A percentile compares a stretch with the other conserved stretches of the same genome.
Evolutionary conservation across 179 eudicot species (phyloP).

Genomic region (Beta lomatogona): DNA sequence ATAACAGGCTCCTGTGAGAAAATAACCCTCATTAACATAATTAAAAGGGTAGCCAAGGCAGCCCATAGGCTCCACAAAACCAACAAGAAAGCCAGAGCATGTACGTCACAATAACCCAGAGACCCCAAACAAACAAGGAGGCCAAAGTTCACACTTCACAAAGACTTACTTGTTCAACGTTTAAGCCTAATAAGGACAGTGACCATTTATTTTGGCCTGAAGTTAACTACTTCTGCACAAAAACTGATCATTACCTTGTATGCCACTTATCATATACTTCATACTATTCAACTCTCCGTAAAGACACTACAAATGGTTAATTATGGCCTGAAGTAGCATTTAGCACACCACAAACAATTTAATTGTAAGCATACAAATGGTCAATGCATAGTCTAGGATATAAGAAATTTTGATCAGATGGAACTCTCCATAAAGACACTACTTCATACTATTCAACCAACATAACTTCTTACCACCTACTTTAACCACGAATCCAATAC

Average conservation of each 20-base stretch:
- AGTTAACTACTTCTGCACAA: not conserved
- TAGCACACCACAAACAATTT: not conserved
- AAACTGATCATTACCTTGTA: not conserved
- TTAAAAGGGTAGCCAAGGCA: not conserved
- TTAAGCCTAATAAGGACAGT: not conserved
- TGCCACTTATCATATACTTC: not conserved
- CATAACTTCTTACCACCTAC: too few relatives aligned
- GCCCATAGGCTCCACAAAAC: not conserved
- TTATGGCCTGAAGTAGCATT: not conserved
- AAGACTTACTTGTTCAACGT: too few relatives aligned
- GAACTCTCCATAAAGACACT: too few relatives aligned
- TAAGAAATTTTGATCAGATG: too few relatives aligned
- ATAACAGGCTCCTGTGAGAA: conserved; percentile 90
- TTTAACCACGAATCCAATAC: too few relatives aligned
- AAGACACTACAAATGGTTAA: too few relatives aligned
- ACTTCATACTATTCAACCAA: too few relatives aligned
- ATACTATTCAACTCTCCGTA: too few relatives aligned
- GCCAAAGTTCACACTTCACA: not conserved
- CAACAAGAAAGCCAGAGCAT: not conserved
- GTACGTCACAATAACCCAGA: not conserved
- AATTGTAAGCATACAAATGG: not conserved
- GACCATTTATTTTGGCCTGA: not conserved
- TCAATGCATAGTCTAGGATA: not conserved
- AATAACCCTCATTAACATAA: conserved; percentile 15
- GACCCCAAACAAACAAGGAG: not conserved